Base-by-base conservation (phyloP, 257 asterid genomes). In the Solanum pennellii region DNA sequence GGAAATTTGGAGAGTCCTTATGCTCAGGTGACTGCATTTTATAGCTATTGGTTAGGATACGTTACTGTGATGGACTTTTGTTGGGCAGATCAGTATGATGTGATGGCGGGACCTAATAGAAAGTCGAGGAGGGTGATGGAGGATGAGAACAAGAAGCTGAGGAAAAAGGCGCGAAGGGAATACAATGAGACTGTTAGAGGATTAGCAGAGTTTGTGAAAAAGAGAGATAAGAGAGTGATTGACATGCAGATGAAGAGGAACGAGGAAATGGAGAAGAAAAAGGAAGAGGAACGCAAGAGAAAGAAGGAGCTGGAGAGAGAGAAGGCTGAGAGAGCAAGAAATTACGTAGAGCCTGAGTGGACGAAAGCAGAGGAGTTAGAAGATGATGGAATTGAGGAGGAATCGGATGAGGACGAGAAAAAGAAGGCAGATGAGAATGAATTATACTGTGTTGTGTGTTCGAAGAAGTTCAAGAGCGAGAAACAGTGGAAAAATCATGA, bases 401-500 rank as follows among this genome's bases (percentile, higher is more conserved):
- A 45, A 21, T 62, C 83, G 86, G 94, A 91, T 89, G 98, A 95
- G 86, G 89, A 85, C 56, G 83, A 37, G 73, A 92, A 90, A 91
- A 93, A 79, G 89, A 89, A 88, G 75, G 89, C 86, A 31, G 87
- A 86, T 39, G 80, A 7, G 29, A 83, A 90, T 1, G 98, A 97
- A 90, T 91, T 95, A 23, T 97, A 96, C 86, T 97, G 99, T 88
- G 95, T 97, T 47, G 98, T 92, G 37, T 97, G 99, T 45, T 92
- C 98, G 90, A 95, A 96, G 94, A 97, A 94, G 92, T 97, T 97
- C 89, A 97, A 92, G 95, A 96, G 97, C 72, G 99, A 97, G 85
- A 97, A 95, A 89, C 99, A 97, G 90, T 97, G 99, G 99, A 94
- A 93, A 91, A 97, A 97, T 92, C 99, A 97, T 7, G 98, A 97